Evolutionary conservation across 2,329 filamentous ascomycete species (phyloP), one percentile per base, ranked within the genome.

Genomic region (Trichocomaceae sp.): DNA sequence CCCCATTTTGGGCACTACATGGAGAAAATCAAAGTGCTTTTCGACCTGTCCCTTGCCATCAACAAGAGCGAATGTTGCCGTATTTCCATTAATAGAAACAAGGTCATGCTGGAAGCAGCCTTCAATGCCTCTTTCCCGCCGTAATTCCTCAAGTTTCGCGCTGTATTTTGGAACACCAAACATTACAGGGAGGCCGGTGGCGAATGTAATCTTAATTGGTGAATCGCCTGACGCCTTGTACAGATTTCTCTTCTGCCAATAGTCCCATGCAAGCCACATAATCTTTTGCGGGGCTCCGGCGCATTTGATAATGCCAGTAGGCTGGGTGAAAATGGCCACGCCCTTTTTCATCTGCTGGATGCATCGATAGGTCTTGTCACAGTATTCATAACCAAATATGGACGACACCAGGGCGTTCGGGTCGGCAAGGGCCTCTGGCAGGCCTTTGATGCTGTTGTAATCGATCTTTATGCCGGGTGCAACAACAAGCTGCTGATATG

Each of bases 401-500:
- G 80, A 77, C 0, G 80, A 81, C 6, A 84, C 80, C 0, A 70
- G 69, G 1, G 77, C 71, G 45, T 72, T 59, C 0, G 69, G 70
- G 56, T 82, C 70, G 3, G 73, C 73, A 4, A 83, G 73, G 2
- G 81, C 81, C 63, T 83, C 80, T 0, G 77, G 71, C n/a, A 84
- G 65, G 19, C 81, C 81, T 66, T 79, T 76, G 65, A 83, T 74
- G 59, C 69, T 75, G 57, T 66, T 70, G 47, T 75, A 78, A 66
- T 82, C 72, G 63, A 83, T 69, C 13, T 67, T 70, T 61, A 84
- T 76, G 5, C 81, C 81, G 0, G 84, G 83, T 0, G 70, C 82
- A 0, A 87, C 83, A 35, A 87, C 75, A 1, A 87, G 75, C 5
- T 86, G 83, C 57, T 86, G 81, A 60, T 87, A 87, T 63, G 65